Conservation (phyloP, 495 filamentous ascomycete genomes). For the Chaetomidium leptoderma region DNA sequence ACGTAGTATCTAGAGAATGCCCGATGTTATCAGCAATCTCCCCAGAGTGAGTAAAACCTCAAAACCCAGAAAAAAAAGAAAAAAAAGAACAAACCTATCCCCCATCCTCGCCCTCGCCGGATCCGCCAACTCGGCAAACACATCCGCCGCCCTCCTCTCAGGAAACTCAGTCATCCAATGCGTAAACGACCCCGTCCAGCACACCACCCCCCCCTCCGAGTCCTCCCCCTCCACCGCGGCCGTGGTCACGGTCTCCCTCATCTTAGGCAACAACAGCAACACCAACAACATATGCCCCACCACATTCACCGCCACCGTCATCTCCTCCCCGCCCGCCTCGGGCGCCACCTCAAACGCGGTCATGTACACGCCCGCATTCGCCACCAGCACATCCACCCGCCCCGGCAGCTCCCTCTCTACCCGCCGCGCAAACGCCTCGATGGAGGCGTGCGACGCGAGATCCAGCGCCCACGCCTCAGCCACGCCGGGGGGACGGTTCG, state of each 20-base stretch:
- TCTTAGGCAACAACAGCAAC: conserved; percentile 16
- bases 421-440: conserved; percentile 25
- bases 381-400: conserved; percentile 42
- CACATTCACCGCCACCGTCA: conserved; percentile 51
- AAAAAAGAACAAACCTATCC: conserved; percentile 25
- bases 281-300: conserved; percentile 17
- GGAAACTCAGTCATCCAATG: conserved; percentile 34
- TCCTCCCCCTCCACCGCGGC: conserved; percentile 19
- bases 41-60: conserved; percentile 3
- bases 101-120: conserved; percentile 26
- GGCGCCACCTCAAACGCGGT: neutral
- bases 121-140: conserved; percentile 29
- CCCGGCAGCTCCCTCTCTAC: conserved; percentile 27
- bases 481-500: conserved; percentile 42
- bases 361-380: conserved; percentile 42
- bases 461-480: conserved; percentile 52
- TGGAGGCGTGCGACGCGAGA: conserved; percentile 33
- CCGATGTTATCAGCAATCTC: neutral
- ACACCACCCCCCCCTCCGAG: conserved; percentile 22
- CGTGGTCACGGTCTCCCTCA: conserved; percentile 26
- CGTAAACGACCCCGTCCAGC: conserved; percentile 30
- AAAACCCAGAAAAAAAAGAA: conserved; percentile 25
- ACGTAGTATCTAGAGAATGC: conserved; percentile 36
- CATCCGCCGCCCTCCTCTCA: conserved; percentile 27
- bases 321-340: conserved; percentile 31